Percentiles rank a stretch among this genome's conserved stretches.
phyloP scores from a whole-genome alignment of 2,329 filamentous ascomycete species.

The Colletotrichum agaves region DNA sequence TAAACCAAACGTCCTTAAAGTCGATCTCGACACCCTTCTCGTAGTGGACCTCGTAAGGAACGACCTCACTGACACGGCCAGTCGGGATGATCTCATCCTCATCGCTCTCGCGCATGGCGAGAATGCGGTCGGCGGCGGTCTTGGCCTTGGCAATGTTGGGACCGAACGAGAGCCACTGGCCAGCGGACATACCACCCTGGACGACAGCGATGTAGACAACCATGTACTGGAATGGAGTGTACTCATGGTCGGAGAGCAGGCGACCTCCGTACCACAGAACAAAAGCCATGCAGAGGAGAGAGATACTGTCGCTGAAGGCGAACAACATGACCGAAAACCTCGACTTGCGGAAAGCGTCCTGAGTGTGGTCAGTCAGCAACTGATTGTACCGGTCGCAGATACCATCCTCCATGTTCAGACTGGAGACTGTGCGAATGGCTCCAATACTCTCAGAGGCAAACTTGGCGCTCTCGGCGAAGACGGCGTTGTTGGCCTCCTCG shows the following conservation, averaged over 20 bases:
- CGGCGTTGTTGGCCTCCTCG: slow-evolving; percentile 26
- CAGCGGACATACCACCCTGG: slow-evolving; percentile 37
- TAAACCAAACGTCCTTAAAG: slow-evolving; percentile 38
- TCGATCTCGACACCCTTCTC: slow-evolving; percentile 38
- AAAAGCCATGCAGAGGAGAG: slow-evolving; percentile 36
- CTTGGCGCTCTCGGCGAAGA: slow-evolving; percentile 36
- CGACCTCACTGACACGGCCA: slow-evolving; percentile 14
- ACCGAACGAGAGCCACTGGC: slow-evolving; percentile 37
- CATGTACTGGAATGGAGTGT: slow-evolving; percentile 40
- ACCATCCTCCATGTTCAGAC: slow-evolving; percentile 35
- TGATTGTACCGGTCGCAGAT: slow-evolving; percentile 31
- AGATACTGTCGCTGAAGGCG: slow-evolving; percentile 33
- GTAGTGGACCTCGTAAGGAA: slow-evolving; percentile 39
- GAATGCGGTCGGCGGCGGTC: slow-evolving; percentile 36
- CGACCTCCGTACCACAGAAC: slow-evolving; percentile 38
- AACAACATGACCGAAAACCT: slow-evolving; percentile 33
- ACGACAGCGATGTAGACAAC: slow-evolving; percentile 39
- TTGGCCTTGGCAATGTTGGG: slow-evolving; percentile 38
- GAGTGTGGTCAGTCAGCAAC: slow-evolving; percentile 18
- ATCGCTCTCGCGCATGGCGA: slow-evolving; percentile 31
- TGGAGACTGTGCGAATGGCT: slow-evolving; percentile 37
- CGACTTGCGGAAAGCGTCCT: slow-evolving; percentile 32
- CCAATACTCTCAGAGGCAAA: slow-evolving; percentile 37
- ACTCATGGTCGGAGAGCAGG: slow-evolving; percentile 33
- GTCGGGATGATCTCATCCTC: slow-evolving; percentile 55